Evolutionary conservation across 306 rosid species (phyloP).

Genomic region (Ceratonia siliqua): DNA sequence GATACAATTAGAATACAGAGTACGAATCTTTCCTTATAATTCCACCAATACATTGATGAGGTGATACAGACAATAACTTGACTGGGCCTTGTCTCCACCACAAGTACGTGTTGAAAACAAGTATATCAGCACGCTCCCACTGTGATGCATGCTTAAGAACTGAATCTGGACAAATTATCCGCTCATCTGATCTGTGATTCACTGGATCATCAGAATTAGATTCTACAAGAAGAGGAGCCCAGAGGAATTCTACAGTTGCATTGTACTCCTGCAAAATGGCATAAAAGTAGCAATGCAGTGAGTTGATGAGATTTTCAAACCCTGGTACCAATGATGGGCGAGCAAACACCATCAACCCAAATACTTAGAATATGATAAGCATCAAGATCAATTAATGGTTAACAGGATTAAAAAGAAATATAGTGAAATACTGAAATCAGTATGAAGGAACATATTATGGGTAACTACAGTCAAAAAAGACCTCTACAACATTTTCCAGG

Average conservation of each 20-base stretch:
- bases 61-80: slow-evolving; percentile 76
- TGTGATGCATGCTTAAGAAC: slow-evolving; percentile 75
- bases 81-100: slow-evolving; percentile 99
- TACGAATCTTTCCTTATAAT: background rate
- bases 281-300: slow-evolving; percentile 22
- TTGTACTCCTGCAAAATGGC: slow-evolving; percentile 75
- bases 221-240: slow-evolving; percentile 97
- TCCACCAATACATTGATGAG: background rate
- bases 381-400: background rate
- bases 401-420: background rate
- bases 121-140: slow-evolving; percentile 93
- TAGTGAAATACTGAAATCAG: background rate
- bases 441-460: background rate
- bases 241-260: slow-evolving; percentile 94
- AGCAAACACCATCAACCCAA: slow-evolving; percentile 17
- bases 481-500: background rate
- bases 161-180: slow-evolving; percentile 92
- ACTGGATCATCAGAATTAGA: slow-evolving; percentile 98
- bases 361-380: slow-evolving; percentile 5
- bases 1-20: slow-evolving; percentile 17
- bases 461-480: background rate
- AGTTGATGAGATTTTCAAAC: background rate
- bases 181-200: slow-evolving; percentile 78
- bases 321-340: background rate
- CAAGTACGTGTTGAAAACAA: slow-evolving; percentile 88